Base-by-base conservation (phyloP, 352 stramenopile species). In the Pythium phragmitis region DNA sequence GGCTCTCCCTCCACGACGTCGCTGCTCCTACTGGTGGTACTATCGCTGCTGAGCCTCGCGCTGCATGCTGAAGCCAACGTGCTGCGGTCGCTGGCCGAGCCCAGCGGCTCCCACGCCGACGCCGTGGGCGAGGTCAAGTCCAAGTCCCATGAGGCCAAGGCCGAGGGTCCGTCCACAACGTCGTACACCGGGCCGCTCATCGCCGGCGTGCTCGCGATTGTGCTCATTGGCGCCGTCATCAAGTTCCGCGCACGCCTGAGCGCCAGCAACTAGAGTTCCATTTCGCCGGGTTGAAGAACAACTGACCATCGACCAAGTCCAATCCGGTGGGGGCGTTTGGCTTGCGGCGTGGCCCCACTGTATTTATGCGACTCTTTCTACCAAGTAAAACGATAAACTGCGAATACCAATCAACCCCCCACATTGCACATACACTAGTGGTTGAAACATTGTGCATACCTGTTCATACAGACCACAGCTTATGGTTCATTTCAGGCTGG, bases 201-300 rank as follows among this genome's bases (percentile, higher is more conserved):
- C 34, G 74, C 72, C 28, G 79, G 79, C 21, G 74, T 76, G 28
- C 49, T 88, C 28, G 76, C 76, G 46, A 81, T 88, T 26, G 59
- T 85, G 37, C 73, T 88, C 43, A 84, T 88, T 54, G 79, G 79
- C 30, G 74, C 67, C 19, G 75, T 85, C 66, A 68, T 88, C 50
- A 69, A 70, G n/a, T 88, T 86, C 66, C 59, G 59, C 42, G 21
- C 51, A 30, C 39, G 50, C 59, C 73, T 79, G 67, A 41, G 21
- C 71, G 79, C 51, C 30, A 53, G 6, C 42, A 7, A 48, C 9
- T 48, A 48, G 21, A 21, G 21, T 21, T 21, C 21, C 21, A 21
- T 21, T 21, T 21, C 21, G 21, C 21, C 21, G 21, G 21, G 21
- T 21, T 21, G 21, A 21, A 21, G 21, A 21, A 21, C 21, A 21